Base-by-base conservation (phyloP, 2,329 filamentous ascomycete species). In the Ceratocystis lukuohia region DNA sequence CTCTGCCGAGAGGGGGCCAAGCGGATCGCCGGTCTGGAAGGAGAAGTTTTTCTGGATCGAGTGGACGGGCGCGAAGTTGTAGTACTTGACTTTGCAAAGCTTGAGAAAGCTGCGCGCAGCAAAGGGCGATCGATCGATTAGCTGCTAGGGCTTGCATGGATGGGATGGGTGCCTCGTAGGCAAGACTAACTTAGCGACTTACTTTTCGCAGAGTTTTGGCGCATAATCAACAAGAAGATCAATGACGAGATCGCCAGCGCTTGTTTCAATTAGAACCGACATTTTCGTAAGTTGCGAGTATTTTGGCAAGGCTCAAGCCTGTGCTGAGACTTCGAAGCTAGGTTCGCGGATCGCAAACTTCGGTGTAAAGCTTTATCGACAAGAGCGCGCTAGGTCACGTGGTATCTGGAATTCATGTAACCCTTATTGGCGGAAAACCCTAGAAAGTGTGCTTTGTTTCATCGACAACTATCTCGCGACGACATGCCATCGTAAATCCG, bases 61-160 rank as follows among this genome's bases (percentile, higher is more conserved):
- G 78, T 96, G 90, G 65, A 97, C 79, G 30, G 93, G 94, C 5
- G 91, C 87, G 76, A 95, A 97, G 79, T 97, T 97, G 85, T 96
- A 99, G 79, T 97, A 99, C 79, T 96, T 99, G 77, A 91, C 81
- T 79, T 97, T 97, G 84, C 94, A 96, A 71, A 99, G 89, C 82
- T 99, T 97, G 67, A 99, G 80, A 76, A 99, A 97, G 82, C 91
- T 95, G 76, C 79, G 80, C n/a, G n/a, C 6, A 33, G 73, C 69
- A 75, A 74, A 79, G 20, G 57, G 12, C 5, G 41, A 37, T 22
- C 4, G 41, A 37, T 22, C 15, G 30, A 33, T 62, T 17, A 72
- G 74, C 69, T 70, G 37, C 10, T 41, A 3, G 37, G 10, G 1
- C 37, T 4, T 41, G 8, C 8, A 41, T 12, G 8, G 2, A 10